Evolutionary conservation across 2,329 filamentous ascomycete species (phyloP), one percentile per base, ranked within the genome.

Genomic region (Sporothrix pallida): DNA sequence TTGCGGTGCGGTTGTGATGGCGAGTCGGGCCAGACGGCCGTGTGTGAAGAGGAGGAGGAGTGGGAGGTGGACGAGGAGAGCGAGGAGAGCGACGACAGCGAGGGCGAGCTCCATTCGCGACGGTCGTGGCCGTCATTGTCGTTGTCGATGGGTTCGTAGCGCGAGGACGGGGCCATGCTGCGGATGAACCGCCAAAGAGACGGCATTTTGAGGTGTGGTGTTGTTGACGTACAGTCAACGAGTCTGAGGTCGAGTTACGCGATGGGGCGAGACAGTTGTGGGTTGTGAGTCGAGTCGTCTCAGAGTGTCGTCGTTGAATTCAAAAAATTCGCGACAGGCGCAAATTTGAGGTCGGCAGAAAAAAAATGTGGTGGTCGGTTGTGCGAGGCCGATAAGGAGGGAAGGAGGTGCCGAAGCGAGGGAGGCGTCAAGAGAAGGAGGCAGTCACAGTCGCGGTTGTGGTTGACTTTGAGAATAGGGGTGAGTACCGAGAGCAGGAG

Each of bases 1-100:
- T 69, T 69, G 67, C 67, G 65, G 67, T 54, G 65, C 15, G 46
- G 15, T 42, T 69, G 67, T 44, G 67, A 69, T 52, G 67, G 67
- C 48, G 67, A 54, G 48, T 69, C 67, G 52, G 68, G 68, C 68
- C 68, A 70, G 31, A 48, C 42, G 62, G 62, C 62, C 10, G 62
- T 67, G 62, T 67, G 42, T 15, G 62, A 67, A 2, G 52, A 46
- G 31, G 68, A 58, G 52, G 68, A 70, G 12, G 68, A 48, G n/a
- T 42, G 31, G 9, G 67, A 69, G 8, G 67, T 42, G 37, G 68
- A 58, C 2, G 68, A 70, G 5, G 68, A 54, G 37, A 56, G 54
- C 2, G 68, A 60, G 1, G 68, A 60, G 12, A 60, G 54, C 37
- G 68, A 67, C n/a, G 62, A 48, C 10, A 67, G 42, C 10, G 62